A percentile compares a stretch with the other conserved stretches of the same genome.
These are phyloP conservation scores for Suhomyces terraborum DNA, from an alignment of 1,139 yeast genomes.

Conservation along the genomic window DNA sequence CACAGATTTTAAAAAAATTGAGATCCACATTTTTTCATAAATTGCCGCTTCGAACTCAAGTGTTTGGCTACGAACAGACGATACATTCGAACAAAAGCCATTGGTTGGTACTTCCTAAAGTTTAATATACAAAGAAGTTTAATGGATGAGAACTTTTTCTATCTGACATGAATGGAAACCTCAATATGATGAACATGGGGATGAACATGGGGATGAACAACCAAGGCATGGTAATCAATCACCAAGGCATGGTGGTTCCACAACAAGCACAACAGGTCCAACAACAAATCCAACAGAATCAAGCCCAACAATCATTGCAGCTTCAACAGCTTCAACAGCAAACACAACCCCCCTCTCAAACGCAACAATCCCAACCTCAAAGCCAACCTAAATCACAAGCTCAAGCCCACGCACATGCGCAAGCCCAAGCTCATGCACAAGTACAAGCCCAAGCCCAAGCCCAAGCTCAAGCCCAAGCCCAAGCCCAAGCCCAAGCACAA, in stretches of 20 bases:
- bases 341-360: not conserved
- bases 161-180: slow-evolving; percentile 18
- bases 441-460: not conserved
- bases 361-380: slow-evolving; percentile 9
- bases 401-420: slow-evolving; percentile 14
- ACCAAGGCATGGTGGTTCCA: slow-evolving; percentile 17
- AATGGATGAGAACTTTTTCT: not conserved
- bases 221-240: slow-evolving; percentile 20
- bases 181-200: slow-evolving; percentile 21
- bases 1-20: not conserved
- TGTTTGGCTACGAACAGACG: not conserved
- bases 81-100: not conserved
- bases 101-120: not conserved
- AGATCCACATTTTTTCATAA: not conserved
- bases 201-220: slow-evolving; percentile 19
- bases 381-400: slow-evolving; percentile 14
- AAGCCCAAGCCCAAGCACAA: not conserved
- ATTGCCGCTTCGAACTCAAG: not conserved
- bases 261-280: slow-evolving; percentile 18
- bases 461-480: not conserved
- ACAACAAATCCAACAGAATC: slow-evolving; percentile 13
- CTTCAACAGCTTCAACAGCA: slow-evolving; percentile 15
- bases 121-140: not conserved
- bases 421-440: not conserved
- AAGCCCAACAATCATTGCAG: slow-evolving; percentile 13